A percentile compares a stretch with the other conserved stretches of the same genome.
Conservation (phyloP, 2,329 filamentous ascomycete genomes). For the Ascochyta rabiei region DNA sequence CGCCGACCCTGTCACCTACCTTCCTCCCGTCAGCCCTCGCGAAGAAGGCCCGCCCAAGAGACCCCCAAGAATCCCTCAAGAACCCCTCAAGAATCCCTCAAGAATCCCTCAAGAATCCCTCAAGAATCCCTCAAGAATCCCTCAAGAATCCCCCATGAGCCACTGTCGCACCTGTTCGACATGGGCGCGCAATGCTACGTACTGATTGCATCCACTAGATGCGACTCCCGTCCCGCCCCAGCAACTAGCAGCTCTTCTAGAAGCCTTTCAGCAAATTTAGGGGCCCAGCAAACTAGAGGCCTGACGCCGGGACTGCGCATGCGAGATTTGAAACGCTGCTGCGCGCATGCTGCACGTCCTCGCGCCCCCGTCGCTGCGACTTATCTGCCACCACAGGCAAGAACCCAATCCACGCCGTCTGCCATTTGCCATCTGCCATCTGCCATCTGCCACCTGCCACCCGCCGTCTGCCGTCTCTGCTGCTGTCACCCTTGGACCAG, state of each 20-base stretch:
- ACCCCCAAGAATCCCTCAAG: not conserved
- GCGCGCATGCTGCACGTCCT: conserved; percentile 20
- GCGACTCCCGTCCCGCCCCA: conserved; percentile 31
- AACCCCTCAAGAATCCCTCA: no score
- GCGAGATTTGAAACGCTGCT: conserved; percentile 35
- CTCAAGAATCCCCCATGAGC: no score
- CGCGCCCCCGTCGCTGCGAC: conserved; percentile 18
- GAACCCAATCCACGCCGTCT: not conserved
- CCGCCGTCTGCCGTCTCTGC: conserved; percentile 4
- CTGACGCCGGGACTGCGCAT: conserved; percentile 23
- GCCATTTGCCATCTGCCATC: not conserved
- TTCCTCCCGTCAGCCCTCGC: conserved; percentile 1
- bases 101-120: no score
- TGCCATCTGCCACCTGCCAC: not conserved
- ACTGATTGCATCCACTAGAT: conserved; percentile 25
- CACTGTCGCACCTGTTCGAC: conserved; percentile 36
- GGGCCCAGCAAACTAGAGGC: conserved; percentile 29
- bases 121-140: no score
- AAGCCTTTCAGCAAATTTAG: conserved; percentile 45
- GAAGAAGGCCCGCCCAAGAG: not conserved
- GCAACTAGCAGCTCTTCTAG: conserved; percentile 47
- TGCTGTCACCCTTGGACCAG: conserved; percentile 21
- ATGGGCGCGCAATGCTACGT: conserved; percentile 27
- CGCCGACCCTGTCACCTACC: conserved; percentile 4
- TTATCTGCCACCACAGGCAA: conserved; percentile 12